Percentiles rank a stretch among this genome's conserved stretches.
Evolutionary conservation across 139 green algal species (phyloP).

Genomic region (Gonium pectorale): DNA sequence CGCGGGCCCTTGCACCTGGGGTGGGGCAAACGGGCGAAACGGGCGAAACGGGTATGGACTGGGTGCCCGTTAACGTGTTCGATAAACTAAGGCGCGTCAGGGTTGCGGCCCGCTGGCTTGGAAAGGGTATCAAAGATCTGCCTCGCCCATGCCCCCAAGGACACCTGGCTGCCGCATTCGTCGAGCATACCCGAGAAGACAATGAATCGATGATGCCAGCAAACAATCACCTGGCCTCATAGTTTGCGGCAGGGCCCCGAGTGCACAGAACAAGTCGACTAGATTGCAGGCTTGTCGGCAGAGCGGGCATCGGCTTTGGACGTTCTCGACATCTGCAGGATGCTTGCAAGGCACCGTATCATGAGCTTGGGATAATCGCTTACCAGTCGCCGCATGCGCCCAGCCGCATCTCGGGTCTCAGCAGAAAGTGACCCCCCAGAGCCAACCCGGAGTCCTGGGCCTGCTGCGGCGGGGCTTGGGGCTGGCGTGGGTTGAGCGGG

Average conservation of each 20-base stretch:
- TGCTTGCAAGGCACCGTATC: no score
- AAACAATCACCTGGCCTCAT: neutral
- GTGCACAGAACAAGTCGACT: neutral
- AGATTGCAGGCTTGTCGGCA: neutral
- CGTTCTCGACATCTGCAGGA: no score
- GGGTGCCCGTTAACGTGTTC: neutral
- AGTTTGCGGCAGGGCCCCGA: neutral
- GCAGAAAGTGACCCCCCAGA: slow-evolving; percentile 23
- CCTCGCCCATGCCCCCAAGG: neutral
- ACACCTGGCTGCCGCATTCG: neutral
- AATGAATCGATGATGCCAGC: neutral
- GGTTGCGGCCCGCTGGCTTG: no score
- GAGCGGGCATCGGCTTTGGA: neutral
- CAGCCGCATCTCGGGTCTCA: neutral
- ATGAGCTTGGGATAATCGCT: no score
- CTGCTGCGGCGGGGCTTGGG: neutral
- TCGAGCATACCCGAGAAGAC: neutral
- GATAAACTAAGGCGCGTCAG: neutral
- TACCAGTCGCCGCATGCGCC: slow-evolving; percentile 33
- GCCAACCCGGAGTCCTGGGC: neutral
- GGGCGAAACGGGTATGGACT: neutral
- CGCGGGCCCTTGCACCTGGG: slow-evolving; percentile 33
- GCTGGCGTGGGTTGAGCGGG: slow-evolving; percentile 42
- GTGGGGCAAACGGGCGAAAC: neutral
- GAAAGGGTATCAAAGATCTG: no score